Base-by-base conservation (phyloP, 768 basidiomycete species). In the Chalciporus piperatus region DNA sequence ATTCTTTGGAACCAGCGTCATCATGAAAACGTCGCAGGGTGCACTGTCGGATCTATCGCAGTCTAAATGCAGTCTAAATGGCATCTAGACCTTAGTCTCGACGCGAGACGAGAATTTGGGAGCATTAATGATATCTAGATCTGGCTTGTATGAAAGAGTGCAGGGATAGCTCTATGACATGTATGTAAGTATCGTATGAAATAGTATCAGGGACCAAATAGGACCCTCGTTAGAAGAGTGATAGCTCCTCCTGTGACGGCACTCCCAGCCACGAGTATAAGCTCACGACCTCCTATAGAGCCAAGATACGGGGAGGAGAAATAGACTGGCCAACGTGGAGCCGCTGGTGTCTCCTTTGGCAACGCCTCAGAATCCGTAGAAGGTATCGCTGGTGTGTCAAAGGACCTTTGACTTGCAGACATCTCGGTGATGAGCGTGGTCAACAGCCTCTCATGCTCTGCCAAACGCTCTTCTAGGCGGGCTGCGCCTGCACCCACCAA, bases 401-500 rank as follows among this genome's bases (percentile, higher is more conserved):
- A 32, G 23, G 35, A 12, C 9, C 13, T 47, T 48, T 58, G 65
- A 20, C 47, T 56, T 39, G 23, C 27, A 41, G 61, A 50, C 11
- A 52, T 25, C 22, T 55, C 57, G 9, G 56, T 44, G 52, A 66
- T 56, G 40, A 76, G 48, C 52, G 67, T 56, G 10, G 64, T 50
- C 11, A 77, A 53, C 22, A 69, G 8, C 43, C 56, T 58, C 37
- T 73, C 74, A 57, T 87, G 85, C 47, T 70, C 70, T 23, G 71
- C 73, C 50, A 88, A 67, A 52, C 76, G 74, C 40, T 71, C 64
- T 11, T 73, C 70, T 49, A 89, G 71, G 50, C 74, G 73, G 39
- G 63, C 57, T 69, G 81, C 75, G 58, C 76, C 78, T 6, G 68
- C 71, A 50, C 77, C 75, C 48, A 87, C 60, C 61, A 75, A 68